phyloP scores from a whole-genome alignment of 768 basidiomycete species.

The Suillus subaureus region DNA sequence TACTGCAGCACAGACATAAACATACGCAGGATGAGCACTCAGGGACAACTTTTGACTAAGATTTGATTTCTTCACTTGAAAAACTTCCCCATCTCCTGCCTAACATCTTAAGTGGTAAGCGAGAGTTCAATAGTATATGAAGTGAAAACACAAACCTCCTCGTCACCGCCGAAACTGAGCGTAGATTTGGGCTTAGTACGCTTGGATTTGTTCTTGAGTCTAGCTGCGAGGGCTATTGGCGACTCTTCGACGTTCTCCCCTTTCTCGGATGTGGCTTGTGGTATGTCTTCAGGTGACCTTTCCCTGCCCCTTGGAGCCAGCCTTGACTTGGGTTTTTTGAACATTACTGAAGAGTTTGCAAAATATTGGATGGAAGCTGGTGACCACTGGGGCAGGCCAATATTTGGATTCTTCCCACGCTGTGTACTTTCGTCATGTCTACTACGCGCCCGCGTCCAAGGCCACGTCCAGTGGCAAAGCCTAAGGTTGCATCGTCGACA shows the following conservation, averaged over 20 bases:
- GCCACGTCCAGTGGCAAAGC: slow-evolving; percentile 48
- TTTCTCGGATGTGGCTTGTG: slow-evolving; percentile 19
- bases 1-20: slow-evolving; percentile 5
- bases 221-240: slow-evolving; percentile 61
- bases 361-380: not conserved
- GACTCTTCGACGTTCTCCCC: slow-evolving; percentile 46
- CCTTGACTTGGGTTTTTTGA: slow-evolving; percentile 47
- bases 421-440: slow-evolving; percentile 23
- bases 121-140: slow-evolving; percentile 12
- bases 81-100: slow-evolving; percentile 63
- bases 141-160: slow-evolving; percentile 52
- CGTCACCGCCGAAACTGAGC: slow-evolving; percentile 76
- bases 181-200: slow-evolving; percentile 65
- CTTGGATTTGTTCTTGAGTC: slow-evolving; percentile 72
- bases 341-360: slow-evolving; percentile 39
- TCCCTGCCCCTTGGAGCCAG: slow-evolving; percentile 44
- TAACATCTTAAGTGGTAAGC: slow-evolving; percentile 36
- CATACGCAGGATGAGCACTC: slow-evolving; percentile 55
- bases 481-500: slow-evolving; percentile 15
- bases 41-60: slow-evolving; percentile 68
- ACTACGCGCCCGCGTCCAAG: slow-evolving; percentile 51
- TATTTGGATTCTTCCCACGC: slow-evolving; percentile 30
- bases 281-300: slow-evolving; percentile 18
- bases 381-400: not conserved
- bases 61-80: slow-evolving; percentile 81